phyloP scores from a whole-genome alignment of 176 grass and related monocot genomes.

The Thalia dealbata region DNA sequence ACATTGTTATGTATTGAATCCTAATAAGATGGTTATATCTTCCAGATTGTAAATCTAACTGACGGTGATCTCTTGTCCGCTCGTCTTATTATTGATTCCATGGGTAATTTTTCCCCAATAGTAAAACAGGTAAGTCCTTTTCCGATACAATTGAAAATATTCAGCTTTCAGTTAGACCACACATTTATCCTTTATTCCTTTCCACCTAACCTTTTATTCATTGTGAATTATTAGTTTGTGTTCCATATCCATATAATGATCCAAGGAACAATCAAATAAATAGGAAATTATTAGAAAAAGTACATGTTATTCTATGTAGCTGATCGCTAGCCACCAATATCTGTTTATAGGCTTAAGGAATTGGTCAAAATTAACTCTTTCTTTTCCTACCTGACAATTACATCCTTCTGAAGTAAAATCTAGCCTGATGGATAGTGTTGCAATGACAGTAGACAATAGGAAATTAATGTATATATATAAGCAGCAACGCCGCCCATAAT shows the following conservation, averaged over 20 bases:
- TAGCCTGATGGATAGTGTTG: background rate
- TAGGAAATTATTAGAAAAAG: background rate
- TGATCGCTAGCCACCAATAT: background rate
- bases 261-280: background rate
- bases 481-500: background rate
- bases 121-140: conserved; percentile 56
- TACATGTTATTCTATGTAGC: background rate
- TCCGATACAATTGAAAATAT: background rate
- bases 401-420: background rate
- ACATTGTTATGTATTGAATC: background rate
- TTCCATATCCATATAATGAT: background rate
- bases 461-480: background rate
- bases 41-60: conserved; percentile 46
- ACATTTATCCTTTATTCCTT: background rate
- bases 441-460: background rate
- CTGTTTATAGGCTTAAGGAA: background rate
- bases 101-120: conserved; percentile 97
- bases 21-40: conserved; percentile 16
- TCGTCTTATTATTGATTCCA: conserved; percentile 67
- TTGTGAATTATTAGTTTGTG: background rate
- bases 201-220: background rate
- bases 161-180: background rate
- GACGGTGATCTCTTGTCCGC: conserved; percentile 51
- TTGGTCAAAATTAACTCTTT: background rate
- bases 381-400: background rate